Evolutionary conservation across 2,329 filamentous ascomycete species (phyloP).

Genomic region (Diplodia mutila): DNA sequence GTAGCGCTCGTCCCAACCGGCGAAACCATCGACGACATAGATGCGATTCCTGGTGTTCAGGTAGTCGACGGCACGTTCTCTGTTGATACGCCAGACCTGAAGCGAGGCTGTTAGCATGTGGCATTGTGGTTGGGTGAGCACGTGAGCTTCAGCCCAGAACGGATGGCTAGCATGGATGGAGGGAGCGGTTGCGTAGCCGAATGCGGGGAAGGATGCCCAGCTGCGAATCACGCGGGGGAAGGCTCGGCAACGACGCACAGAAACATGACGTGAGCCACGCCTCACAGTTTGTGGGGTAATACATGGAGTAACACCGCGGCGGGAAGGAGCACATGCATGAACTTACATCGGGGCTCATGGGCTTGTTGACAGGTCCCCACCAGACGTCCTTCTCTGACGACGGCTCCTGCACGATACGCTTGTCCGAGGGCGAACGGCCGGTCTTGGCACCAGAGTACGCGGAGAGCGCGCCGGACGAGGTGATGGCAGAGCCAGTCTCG

Average conservation of each 20-base stretch:
- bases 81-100: conserved; percentile 99
- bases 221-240: conserved; percentile 17
- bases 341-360: conserved; percentile 94
- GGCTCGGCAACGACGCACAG: conserved; percentile 12
- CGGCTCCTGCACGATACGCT: conserved; percentile 93
- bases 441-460: conserved; percentile 99
- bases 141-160: conserved; percentile 30
- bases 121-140: conserved; percentile 24
- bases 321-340: conserved; percentile 16
- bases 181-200: conserved; percentile 23
- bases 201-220: conserved; percentile 38
- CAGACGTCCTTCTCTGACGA: conserved; percentile 90
- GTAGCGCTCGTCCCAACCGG: conserved; percentile 98
- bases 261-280: conserved; percentile 37
- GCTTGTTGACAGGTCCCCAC: conserved; percentile 99
- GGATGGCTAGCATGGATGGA: conserved; percentile 12
- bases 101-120: conserved; percentile 35
- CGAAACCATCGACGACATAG: conserved; percentile 96
- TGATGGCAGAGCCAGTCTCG: conserved; percentile 97
- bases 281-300: conserved; percentile 25
- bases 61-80: conserved; percentile 97
- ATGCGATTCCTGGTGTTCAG: conserved; percentile 98
- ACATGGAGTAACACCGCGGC: conserved; percentile 15
- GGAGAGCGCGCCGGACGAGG: conserved; percentile 89
- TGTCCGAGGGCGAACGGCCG: conserved; percentile 93